phyloP scores from a whole-genome alignment of 306 rosid genomes.

The Fagus crenata region DNA sequence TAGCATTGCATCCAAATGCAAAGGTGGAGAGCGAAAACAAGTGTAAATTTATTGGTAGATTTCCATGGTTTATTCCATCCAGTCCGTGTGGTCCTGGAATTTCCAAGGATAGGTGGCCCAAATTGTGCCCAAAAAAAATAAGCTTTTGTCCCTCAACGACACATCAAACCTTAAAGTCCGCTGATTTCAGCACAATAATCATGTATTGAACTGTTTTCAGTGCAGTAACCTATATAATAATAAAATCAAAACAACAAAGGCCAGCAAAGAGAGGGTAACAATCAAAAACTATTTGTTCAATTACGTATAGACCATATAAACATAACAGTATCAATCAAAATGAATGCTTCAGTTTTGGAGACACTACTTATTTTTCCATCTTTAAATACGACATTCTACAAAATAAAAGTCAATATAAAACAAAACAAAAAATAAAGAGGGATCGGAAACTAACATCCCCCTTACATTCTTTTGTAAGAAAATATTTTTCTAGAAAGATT shows the following conservation, averaged over 20 bases:
- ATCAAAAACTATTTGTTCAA: not conserved
- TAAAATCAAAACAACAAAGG: not conserved
- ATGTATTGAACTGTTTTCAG: not conserved
- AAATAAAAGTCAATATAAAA: conserved; percentile 35
- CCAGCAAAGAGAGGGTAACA: not conserved
- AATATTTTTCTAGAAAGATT: conserved; percentile 33
- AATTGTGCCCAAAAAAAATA: too few species aligned
- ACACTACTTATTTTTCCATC: conserved; percentile 42
- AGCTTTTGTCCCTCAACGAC: too few species aligned
- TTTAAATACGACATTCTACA: conserved; percentile 48
- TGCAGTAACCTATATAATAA: not conserved
- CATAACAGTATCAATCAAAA: not conserved
- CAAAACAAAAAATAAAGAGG: conserved; percentile 13
- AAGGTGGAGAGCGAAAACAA: too few species aligned
- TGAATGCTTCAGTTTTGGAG: not conserved
- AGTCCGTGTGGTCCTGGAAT: too few species aligned
- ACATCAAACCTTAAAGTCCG: too few species aligned
- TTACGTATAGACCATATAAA: not conserved
- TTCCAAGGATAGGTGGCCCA: too few species aligned
- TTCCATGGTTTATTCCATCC: too few species aligned
- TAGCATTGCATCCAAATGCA: too few species aligned
- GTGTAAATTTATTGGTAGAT: too few species aligned
- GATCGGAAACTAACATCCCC: conserved; percentile 35
- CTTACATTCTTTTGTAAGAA: conserved; percentile 45
- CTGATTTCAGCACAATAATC: not conserved